phyloP scores from a whole-genome alignment of 169 alveolate species.

The Prorocentrum cordatum region DNA sequence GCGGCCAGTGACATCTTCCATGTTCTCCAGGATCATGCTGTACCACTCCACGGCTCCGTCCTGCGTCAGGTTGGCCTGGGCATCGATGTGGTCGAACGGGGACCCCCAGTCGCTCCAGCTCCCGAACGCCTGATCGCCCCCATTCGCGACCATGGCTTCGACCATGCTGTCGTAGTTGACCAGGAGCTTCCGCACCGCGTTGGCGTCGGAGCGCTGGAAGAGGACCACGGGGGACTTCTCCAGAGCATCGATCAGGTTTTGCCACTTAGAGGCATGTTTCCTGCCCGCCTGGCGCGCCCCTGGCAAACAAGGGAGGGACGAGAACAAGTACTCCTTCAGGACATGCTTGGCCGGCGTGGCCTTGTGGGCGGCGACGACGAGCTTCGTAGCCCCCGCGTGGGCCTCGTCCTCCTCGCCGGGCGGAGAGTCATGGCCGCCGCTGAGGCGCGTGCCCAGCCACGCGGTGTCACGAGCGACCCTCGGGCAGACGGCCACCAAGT shows the following conservation, averaged over 20 bases:
- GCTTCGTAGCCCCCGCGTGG: not conserved
- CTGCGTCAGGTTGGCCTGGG: too few relatives aligned
- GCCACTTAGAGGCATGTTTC: not conserved
- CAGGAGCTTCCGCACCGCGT: not conserved
- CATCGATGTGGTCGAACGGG: not conserved
- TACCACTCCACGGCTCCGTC: too few relatives aligned
- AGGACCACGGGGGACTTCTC: not conserved
- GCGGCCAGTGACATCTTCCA: not conserved
- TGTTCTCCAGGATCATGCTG: too few relatives aligned
- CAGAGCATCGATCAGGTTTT: not conserved
- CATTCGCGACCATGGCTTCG: not conserved
- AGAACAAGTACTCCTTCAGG: not conserved
- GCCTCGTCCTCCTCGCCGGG: not conserved
- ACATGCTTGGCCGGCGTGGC: not conserved
- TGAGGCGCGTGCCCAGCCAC: not conserved
- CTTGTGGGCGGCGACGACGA: not conserved
- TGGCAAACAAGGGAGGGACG: not conserved
- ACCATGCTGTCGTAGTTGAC: not conserved
- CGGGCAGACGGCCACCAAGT: not conserved
- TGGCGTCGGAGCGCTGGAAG: not conserved
- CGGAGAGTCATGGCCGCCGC: not conserved
- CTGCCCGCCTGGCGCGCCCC: not conserved
- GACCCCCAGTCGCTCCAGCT: not conserved
- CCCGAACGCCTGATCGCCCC: not conserved
- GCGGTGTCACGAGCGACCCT: not conserved